Base-by-base conservation (phyloP, 176 grass and related monocot species). In the Saccharum spontaneum region DNA sequence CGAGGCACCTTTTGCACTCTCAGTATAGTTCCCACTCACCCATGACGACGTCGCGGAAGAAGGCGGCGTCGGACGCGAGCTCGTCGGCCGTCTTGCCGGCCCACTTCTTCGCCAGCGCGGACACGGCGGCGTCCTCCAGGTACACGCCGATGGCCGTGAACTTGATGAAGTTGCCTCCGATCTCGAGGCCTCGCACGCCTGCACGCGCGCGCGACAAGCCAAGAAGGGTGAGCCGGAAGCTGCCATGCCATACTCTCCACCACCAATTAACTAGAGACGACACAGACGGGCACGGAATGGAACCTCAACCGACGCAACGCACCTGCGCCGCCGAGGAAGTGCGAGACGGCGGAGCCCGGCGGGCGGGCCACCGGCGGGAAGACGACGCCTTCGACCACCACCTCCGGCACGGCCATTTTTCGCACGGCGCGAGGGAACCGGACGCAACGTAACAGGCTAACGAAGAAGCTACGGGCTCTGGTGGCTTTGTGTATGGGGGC, bases 141-240 rank as follows among this genome's bases (percentile, higher is more conserved):
- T 98, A 98, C 26, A 98, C 77, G 78, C 90, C 97, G 87, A 96
- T 95, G 78, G 91, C 93, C 8, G 97, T 98, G 89, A 98, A 95
- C 69, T 91, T 90, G 36, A 98, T 70, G 86, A 98, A 98, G 28
- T 54, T 86, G 73, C 97, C 97, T 0, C 78, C 89, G 6, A 98
- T 95, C 63, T 98, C 91, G 81, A 96, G 0, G 4, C 93, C 97
- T 3, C 97, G 73, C 73, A 83, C 86, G 4, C 97, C 96, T 95
- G 68, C 48, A 44, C 74, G 22, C 8, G n/a, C 54, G 10, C 7
- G 3, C 9, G 18, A 3, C 55, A 61, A 61, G 57, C 22, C 57
- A 61, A 23, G 14, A 16, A 55, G 18, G 57, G 16, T 54, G 20
- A 33, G 37, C 34, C 28, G 1, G 24, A 7, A 36, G 3, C 46